Base-by-base conservation (phyloP, 768 basidiomycete species). In the Hericium rajendrae region DNA sequence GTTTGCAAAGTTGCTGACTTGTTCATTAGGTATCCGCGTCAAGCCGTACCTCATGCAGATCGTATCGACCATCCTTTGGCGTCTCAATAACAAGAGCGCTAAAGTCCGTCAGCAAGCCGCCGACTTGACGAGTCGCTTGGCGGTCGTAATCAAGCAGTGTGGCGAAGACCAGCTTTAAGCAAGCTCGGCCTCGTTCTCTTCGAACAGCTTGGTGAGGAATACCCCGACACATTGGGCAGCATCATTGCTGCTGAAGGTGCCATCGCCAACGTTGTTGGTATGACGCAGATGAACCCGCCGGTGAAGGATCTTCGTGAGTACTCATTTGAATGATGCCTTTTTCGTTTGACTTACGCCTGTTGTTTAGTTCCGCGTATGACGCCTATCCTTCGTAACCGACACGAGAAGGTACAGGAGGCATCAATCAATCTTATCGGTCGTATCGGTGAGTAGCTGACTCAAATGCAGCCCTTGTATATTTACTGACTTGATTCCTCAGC, bases 251-350 rank as follows among this genome's bases (percentile, higher is more conserved):
- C 97, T 48, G 92, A 94, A 67, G 95, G 93, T 61, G 97, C 97
- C 51, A 98, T 99, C 66, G 97, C 97, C 62, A 98, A 98, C 65
- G 97, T 98, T 52, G 97, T 99, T 61, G 97, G 97, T 73, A 99
- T 98, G 97, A 97, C 97, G 10, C 93, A 97, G 71, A 99, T 99
- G 97, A 97, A 97, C 70, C 97, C 97, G 13, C 97, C 97, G 0
- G 94, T 99, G 26, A 99, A 99, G 72, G 97, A 99, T 80, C 84
- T 99, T 57, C 70, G 94, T 97, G 71, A 82, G 94, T 86, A 11
- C 54, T 58, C 56, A 49, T 60, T 50, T 58, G 13, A 51, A 32
- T 57, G 11, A 1, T 32, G 18, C 32, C 13, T 9, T 38, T 18
- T 9, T n/a, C 22, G 56, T 22, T 51, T 38, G 3, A 38, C 53